Base-by-base conservation (phyloP, 768 basidiomycete species). In the Leccinum olivaceopallidum region DNA sequence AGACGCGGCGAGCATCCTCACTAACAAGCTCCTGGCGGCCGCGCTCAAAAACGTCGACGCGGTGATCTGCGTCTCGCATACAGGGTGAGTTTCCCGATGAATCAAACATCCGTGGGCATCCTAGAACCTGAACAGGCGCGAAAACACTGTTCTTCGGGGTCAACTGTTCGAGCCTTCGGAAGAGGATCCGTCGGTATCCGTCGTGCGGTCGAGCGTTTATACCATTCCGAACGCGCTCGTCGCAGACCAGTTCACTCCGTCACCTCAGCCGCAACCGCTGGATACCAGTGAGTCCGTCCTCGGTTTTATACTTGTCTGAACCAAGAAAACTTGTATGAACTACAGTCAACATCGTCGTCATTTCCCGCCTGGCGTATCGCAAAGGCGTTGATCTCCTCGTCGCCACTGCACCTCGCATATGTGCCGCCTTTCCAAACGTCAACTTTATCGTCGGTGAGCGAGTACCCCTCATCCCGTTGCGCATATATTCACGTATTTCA, bases 331-430 rank as follows among this genome's bases (percentile, higher is more conserved):
- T 4, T 6, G 6, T 3, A 13, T 13, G 44, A 30, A 47, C 18
- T 6, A 20, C 68, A 96, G 95, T 98, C 59, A 97, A 90, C 3
- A 92, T 99, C 50, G 87, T 99, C 4, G 85, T 97, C 13, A 74
- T 99, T 12, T 94, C 94, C 2, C 86, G 97, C 14, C 79, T 98
- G 32, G 94, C 91, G 0, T 98, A 98, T 69, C 85, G 97, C 53
- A 99, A 98, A 78, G 97, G 97, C 1, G 88, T 99, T 56, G 97
- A 99, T 70, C 84, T 99, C 3, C 84, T 99, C 6, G 91, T 98
- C 0, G 94, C 94, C 1, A 90, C 92, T 0, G 92, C 94, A 0
- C 97, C 97, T 0, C 84, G 87, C 24, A 92, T 99, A 59, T 98
- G 96, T 67, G 81, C 82, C 2, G 77, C 83, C 0, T 96, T 93